These are phyloP conservation scores for Sugiyamaella japonica DNA, from an alignment of 1,139 yeast genomes.

Conservation along the genomic window DNA sequence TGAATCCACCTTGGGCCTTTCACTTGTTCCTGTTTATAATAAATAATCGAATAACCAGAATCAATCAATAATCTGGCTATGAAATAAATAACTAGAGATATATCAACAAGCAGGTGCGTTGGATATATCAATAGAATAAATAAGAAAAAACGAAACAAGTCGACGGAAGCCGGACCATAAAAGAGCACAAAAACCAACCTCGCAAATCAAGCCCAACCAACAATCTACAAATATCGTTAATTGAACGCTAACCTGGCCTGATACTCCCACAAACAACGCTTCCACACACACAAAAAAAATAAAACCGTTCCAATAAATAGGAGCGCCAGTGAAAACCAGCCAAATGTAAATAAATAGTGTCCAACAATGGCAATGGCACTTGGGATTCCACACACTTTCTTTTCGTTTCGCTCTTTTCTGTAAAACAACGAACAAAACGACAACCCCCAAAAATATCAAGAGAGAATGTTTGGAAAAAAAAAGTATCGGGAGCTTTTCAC, in stretches of 20 bases:
- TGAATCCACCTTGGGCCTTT: not conserved
- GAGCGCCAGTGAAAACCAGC: too few species aligned
- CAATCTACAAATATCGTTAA: too few species aligned
- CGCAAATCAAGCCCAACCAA: too few species aligned
- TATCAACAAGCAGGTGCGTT: not conserved
- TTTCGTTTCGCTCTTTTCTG: not conserved
- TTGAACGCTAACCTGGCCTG: too few species aligned
- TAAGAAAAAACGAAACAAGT: not conserved
- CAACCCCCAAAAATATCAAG: too few species aligned
- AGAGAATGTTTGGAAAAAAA: conserved; percentile 3
- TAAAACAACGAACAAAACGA: too few species aligned
- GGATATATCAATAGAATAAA: conserved; percentile 4
- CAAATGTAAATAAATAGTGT: too few species aligned
- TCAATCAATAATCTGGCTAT: not conserved
- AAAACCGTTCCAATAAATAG: too few species aligned
- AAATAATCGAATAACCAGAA: conserved; percentile 5
- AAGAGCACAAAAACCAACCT: not conserved
- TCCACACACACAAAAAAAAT: too few species aligned
- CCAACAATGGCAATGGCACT: too few species aligned
- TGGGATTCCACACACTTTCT: not conserved
- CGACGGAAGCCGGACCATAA: not conserved
- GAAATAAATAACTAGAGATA: conserved; percentile 1
- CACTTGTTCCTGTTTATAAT: not conserved
- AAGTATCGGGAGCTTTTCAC: not conserved
- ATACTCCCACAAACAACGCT: too few species aligned